Percentiles rank a stretch among this genome's conserved stretches.
phyloP scores from a whole-genome alignment of 345 rosid species.

The Arabidopsis thaliana region DNA sequence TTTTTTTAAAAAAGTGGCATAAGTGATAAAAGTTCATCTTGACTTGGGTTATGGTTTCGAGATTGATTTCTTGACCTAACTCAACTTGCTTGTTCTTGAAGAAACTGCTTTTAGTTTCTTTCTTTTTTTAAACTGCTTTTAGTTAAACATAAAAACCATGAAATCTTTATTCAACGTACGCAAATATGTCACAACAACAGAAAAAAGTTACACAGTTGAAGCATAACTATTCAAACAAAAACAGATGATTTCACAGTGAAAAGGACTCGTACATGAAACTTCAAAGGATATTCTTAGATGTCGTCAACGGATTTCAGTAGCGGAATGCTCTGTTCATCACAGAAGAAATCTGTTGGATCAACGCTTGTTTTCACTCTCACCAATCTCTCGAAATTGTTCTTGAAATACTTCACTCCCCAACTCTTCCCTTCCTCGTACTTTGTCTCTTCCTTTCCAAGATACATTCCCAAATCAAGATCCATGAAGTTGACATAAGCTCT shows the following conservation, averaged over 20 bases:
- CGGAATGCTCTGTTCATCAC: not conserved
- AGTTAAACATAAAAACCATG: not conserved
- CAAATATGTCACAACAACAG: not conserved
- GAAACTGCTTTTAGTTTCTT: not conserved
- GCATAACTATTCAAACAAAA: not conserved
- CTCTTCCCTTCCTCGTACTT: not conserved
- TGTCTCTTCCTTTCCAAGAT: not conserved
- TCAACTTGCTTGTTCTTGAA: conserved; percentile 1
- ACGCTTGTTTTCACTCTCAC: not conserved
- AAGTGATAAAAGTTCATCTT: too few species aligned
- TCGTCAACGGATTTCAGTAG: not conserved
- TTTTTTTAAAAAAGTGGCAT: too few species aligned
- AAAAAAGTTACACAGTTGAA: not conserved
- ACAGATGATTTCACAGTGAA: not conserved
- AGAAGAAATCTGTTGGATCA: not conserved
- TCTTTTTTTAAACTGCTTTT: not conserved
- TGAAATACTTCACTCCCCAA: not conserved
- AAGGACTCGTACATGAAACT: not conserved
- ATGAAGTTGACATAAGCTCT: conserved; percentile 49
- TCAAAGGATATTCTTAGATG: not conserved
- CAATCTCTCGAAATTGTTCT: not conserved
- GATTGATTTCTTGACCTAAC: not conserved
- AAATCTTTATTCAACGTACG: conserved; percentile 3
- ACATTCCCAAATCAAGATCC: not conserved
- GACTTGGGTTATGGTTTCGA: not conserved